Evolutionary conservation across 176 grass and related monocot genomes (phyloP).

Genomic region (Paspalum vaginatum): DNA sequence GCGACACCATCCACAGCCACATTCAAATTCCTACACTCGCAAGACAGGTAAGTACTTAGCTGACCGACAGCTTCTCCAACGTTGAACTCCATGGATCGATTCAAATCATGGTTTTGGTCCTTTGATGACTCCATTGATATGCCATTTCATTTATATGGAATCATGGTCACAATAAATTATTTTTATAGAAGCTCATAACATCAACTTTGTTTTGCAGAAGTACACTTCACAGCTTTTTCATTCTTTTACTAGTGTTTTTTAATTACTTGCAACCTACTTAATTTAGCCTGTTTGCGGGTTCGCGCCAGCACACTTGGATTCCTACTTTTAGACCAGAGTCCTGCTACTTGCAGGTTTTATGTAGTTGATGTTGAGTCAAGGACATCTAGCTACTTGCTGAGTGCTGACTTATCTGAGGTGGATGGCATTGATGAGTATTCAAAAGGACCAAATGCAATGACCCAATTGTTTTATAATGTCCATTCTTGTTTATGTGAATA

Average conservation of each 20-base stretch:
- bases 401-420: not conserved
- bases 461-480: not conserved
- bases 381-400: too few relatives aligned
- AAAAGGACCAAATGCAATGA: not conserved
- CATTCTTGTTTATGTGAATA: not conserved
- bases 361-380: too few relatives aligned
- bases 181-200: too few relatives aligned
- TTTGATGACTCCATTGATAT: not conserved
- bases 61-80: not conserved
- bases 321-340: too few relatives aligned
- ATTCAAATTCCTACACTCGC: conserved; percentile 30
- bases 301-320: too few relatives aligned
- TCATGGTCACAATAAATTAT: too few relatives aligned
- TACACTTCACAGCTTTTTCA: too few relatives aligned
- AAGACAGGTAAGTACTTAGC: conserved; percentile 47
- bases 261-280: not conserved
- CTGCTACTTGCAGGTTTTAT: too few relatives aligned
- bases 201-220: too few relatives aligned
- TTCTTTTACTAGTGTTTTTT: not conserved
- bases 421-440: not conserved
- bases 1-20: conserved; percentile 32
- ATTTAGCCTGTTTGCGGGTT: not conserved
- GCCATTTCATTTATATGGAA: too few relatives aligned
- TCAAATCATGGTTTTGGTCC: not conserved
- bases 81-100: not conserved